These are phyloP conservation scores for Uronychia binucleata DNA, from an alignment of 73 alveolate species.

Conservation along the genomic window DNA sequence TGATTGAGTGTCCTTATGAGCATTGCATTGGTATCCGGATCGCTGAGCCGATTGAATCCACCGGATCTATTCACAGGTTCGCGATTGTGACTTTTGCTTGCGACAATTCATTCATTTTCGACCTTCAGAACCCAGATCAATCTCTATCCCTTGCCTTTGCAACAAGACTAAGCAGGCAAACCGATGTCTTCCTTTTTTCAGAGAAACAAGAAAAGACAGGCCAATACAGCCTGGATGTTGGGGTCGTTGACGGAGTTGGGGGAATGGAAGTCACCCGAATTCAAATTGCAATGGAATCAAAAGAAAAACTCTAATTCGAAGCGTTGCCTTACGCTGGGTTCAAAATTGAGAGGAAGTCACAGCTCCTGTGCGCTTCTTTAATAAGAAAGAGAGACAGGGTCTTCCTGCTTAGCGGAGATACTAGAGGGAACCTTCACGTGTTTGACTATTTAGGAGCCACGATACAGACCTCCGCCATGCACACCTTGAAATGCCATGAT, in stretches of 20 bases:
- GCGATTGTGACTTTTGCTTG: neutral
- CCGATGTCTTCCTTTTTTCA: neutral
- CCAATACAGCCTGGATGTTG: too few relatives aligned
- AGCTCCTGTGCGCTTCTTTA: conserved; percentile 7
- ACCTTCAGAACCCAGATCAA: neutral
- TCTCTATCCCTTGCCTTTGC: neutral
- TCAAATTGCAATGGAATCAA: neutral
- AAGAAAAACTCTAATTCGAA: too few relatives aligned
- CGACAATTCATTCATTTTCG: neutral
- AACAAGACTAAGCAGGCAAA: neutral
- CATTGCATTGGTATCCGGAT: neutral
- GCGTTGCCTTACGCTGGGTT: too few relatives aligned
- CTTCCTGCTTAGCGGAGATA: conserved; percentile 19
- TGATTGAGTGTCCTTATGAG: neutral
- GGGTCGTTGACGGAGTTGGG: neutral
- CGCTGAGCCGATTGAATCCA: neutral
- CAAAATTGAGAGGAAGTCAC: conserved; percentile 12
- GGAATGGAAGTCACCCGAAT: neutral
- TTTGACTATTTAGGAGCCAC: conserved; percentile 20
- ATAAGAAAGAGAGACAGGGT: neutral
- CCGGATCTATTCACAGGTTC: neutral
- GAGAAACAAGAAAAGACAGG: too few relatives aligned
- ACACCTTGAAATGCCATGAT: neutral
- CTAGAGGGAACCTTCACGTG: conserved; percentile 30
- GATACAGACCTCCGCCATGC: neutral